These are phyloP conservation scores for Penicillium janthinellum DNA, from an alignment of 2,329 filamentous ascomycete species.

Conservation along the genomic window DNA sequence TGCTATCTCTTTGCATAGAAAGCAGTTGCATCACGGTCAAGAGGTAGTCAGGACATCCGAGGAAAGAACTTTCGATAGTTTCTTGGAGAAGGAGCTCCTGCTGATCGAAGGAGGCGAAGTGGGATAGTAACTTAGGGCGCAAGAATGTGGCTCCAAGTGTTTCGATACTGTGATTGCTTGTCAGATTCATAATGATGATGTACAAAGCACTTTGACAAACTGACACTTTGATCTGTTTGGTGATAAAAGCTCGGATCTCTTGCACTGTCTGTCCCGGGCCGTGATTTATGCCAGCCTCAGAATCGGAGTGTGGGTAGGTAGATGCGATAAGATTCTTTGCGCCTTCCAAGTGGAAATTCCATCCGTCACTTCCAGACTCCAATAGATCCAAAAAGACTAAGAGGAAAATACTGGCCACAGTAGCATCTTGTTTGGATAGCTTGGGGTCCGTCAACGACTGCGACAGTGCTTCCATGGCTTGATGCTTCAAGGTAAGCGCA, in stretches of 20 bases:
- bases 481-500: conserved; percentile 38
- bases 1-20: conserved; percentile 30
- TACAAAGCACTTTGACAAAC: conserved; percentile 2
- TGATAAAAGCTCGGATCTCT: conserved; percentile 33
- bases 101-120: conserved; percentile 19
- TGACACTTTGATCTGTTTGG: conserved; percentile 34
- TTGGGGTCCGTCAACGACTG: conserved; percentile 18
- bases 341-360: conserved; percentile 38
- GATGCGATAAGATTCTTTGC: conserved; percentile 32
- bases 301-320: conserved; percentile 9
- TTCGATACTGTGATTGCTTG: conserved; percentile 30
- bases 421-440: conserved; percentile 28
- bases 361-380: conserved; percentile 37
- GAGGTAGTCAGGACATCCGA: conserved; percentile 40
- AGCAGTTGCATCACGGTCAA: conserved; percentile 32
- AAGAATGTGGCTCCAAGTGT: conserved; percentile 37
- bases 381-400: conserved; percentile 37
- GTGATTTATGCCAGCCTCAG: conserved; percentile 15
- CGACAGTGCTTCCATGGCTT: conserved; percentile 36
- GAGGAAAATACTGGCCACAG: conserved; percentile 39
- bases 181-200: not conserved
- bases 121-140: conserved; percentile 34
- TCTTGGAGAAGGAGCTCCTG: conserved; percentile 25
- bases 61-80: conserved; percentile 37
- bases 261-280: conserved; percentile 32